Evolutionary conservation across 352 stramenopile genomes (phyloP).

Genomic region (Phytophthora lateralis): DNA sequence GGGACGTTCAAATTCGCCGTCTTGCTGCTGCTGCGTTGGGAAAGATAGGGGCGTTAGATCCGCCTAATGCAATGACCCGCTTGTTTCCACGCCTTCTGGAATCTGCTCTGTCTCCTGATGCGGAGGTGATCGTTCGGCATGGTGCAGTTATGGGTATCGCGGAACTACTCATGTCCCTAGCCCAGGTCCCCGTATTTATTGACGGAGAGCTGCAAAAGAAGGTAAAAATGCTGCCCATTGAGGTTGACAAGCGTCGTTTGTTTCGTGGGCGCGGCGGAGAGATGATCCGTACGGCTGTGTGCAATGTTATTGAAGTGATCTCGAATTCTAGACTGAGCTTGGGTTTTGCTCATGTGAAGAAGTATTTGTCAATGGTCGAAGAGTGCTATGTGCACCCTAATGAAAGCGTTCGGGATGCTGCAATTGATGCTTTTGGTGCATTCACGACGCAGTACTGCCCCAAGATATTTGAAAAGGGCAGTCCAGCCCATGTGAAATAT

Average conservation of each 20-base stretch:
- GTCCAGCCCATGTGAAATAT: constrained; percentile 48
- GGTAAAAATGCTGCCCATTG: constrained; percentile 76
- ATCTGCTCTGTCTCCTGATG: constrained; percentile 75
- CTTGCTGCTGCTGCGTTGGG: constrained; percentile 89
- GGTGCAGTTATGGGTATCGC: constrained; percentile 92
- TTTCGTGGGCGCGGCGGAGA: constrained; percentile 97
- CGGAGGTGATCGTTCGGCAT: constrained; percentile 94
- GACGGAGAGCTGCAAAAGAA: constrained; percentile 72
- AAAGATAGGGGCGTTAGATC: constrained; percentile 86
- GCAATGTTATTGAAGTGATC: constrained; percentile 94
- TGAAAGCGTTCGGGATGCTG: constrained; percentile 90
- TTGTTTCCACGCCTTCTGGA: constrained; percentile 89
- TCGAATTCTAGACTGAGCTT: constrained; percentile 52
- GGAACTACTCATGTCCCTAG: constrained; percentile 75
- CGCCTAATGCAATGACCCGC: constrained; percentile 58
- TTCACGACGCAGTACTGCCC: constrained; percentile 91
- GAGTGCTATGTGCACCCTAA: constrained; percentile 96
- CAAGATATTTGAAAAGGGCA: constrained; percentile 62
- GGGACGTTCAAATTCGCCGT: constrained; percentile 93
- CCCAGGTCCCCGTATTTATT: constrained; percentile 59
- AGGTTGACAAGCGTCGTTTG: constrained; percentile 94
- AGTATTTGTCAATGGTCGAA: constrained; percentile 76
- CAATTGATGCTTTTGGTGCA: constrained; percentile 84
- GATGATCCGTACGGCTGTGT: constrained; percentile 94
- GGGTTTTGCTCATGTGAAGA: constrained; percentile 73